A percentile compares a stretch with the other conserved stretches of the same genome.
These are phyloP conservation scores for Besnoitia besnoiti DNA, from an alignment of 169 alveolate genomes.

Conservation along the genomic window DNA sequence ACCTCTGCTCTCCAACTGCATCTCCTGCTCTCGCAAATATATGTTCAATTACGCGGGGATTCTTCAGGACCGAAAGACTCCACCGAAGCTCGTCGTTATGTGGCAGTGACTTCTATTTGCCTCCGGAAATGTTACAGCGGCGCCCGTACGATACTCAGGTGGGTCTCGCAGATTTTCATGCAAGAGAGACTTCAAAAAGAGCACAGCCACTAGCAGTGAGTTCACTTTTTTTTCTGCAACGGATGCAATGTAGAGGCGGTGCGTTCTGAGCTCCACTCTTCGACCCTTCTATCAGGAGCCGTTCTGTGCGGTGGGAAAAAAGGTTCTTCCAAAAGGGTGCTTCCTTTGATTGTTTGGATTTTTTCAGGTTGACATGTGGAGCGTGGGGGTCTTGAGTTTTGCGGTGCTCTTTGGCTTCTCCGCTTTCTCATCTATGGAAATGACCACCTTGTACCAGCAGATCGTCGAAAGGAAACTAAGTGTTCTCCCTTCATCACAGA, in stretches of 20 bases:
- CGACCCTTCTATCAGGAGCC: too few relatives aligned
- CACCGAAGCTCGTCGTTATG: constrained; percentile 72
- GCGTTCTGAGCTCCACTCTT: too few relatives aligned
- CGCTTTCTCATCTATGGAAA: constrained; percentile 66
- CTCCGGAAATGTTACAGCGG: constrained; percentile 76
- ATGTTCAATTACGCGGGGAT: background rate
- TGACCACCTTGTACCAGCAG: constrained; percentile 53
- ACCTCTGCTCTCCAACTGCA: background rate
- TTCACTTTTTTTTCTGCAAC: too few relatives aligned
- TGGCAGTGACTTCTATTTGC: constrained; percentile 77
- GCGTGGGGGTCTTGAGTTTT: constrained; percentile 72
- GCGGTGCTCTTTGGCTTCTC: constrained; percentile 71
- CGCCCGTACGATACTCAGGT: constrained; percentile 67
- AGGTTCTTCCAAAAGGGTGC: too few relatives aligned
- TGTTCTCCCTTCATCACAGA: background rate
- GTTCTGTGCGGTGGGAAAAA: background rate
- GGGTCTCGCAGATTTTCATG: background rate
- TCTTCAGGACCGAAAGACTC: constrained; percentile 23
- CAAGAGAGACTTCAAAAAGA: background rate
- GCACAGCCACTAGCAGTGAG: background rate
- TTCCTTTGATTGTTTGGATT: too few relatives aligned
- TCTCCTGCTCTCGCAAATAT: background rate
- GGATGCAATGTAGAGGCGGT: too few relatives aligned
- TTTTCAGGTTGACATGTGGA: constrained; percentile 74
- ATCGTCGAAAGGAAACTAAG: constrained; percentile 37